Evolutionary conservation across 2,329 filamentous ascomycete genomes (phyloP).

Genomic region (Sporothrix brunneoviolacea): DNA sequence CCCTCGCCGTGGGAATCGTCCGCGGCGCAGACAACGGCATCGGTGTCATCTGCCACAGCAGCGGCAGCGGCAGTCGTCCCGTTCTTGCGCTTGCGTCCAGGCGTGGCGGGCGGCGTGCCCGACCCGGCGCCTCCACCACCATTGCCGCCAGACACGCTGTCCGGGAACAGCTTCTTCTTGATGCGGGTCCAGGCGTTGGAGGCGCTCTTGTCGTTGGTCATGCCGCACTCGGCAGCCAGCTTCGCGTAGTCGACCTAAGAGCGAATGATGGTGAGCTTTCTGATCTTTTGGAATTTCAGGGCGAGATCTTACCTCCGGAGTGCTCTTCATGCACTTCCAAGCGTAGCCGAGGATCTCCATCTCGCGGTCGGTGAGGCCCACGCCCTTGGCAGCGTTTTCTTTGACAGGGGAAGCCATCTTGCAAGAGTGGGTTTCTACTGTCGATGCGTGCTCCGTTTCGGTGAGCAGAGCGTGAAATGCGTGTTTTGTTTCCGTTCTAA

Average conservation of each 20-base stretch:
- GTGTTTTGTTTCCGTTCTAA: too few species aligned
- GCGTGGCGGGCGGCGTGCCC: background rate
- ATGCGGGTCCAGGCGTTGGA: slow-evolving; percentile 22
- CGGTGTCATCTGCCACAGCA: too few species aligned
- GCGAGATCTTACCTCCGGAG: slow-evolving; percentile 23
- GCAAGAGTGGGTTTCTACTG: too few species aligned
- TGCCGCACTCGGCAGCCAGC: slow-evolving; percentile 20
- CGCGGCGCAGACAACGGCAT: too few species aligned
- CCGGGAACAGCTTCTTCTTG: slow-evolving; percentile 23
- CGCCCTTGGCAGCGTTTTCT: background rate
- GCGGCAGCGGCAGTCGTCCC: background rate
- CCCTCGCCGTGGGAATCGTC: too few species aligned
- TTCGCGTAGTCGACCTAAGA: slow-evolving; percentile 23
- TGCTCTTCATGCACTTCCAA: slow-evolving; percentile 22
- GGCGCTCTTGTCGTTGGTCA: slow-evolving; percentile 22
- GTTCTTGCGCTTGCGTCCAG: slow-evolving; percentile 19
- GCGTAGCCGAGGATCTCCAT: slow-evolving; percentile 21
- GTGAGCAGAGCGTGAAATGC: too few species aligned
- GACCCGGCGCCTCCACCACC: background rate
- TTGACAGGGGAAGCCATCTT: background rate
- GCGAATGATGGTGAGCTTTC: too few species aligned
- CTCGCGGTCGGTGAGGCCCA: slow-evolving; percentile 20
- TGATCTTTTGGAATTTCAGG: too few species aligned
- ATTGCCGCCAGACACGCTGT: background rate
- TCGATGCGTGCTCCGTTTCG: too few species aligned